These are phyloP conservation scores for Kwoniella dejecticola DNA, from an alignment of 768 basidiomycete genomes.

Conservation along the genomic window DNA sequence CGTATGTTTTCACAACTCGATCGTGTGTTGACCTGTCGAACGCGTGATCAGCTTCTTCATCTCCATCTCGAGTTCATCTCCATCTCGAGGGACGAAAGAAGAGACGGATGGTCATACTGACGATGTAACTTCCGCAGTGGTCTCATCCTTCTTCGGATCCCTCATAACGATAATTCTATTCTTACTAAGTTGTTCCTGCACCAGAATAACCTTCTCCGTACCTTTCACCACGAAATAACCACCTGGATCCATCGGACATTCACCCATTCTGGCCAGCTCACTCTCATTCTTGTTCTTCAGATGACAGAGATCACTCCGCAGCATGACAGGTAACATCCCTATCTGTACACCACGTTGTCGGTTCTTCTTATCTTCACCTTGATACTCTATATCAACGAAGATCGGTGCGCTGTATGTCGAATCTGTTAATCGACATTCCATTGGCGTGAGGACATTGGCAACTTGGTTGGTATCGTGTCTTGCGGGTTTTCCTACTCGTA, in stretches of 20 bases:
- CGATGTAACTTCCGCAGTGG: constrained; percentile 96
- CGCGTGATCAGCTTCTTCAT: constrained; percentile 58
- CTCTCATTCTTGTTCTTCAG: constrained; percentile 74
- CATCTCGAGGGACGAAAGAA: too few relatives aligned
- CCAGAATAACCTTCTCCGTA: constrained; percentile 98
- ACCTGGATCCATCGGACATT: constrained; percentile 98
- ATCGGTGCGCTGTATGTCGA: constrained; percentile 92
- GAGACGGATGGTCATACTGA: constrained; percentile 64
- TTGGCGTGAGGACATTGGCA: constrained; percentile 84
- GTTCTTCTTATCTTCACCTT: constrained; percentile 84
- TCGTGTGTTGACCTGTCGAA: constrained; percentile 60
- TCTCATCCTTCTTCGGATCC: constrained; percentile 81
- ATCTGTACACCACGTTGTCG: constrained; percentile 79
- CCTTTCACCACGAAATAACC: constrained; percentile 99
- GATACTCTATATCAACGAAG: constrained; percentile 91
- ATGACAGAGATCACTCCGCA: constrained; percentile 91
- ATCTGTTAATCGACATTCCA: constrained; percentile 95
- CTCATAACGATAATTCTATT: constrained; percentile 98
- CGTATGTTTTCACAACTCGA: constrained; percentile 94
- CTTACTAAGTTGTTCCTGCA: constrained; percentile 98
- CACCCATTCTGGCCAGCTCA: constrained; percentile 88
- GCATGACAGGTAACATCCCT: constrained; percentile 92
- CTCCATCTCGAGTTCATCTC: too few relatives aligned
- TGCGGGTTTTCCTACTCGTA: constrained; percentile 87
- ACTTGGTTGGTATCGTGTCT: constrained; percentile 65